A percentile compares a stretch with the other conserved stretches of the same genome.
Evolutionary conservation across 1,284 basidiomycete species (phyloP).

Genomic region (Ustilago tritici): DNA sequence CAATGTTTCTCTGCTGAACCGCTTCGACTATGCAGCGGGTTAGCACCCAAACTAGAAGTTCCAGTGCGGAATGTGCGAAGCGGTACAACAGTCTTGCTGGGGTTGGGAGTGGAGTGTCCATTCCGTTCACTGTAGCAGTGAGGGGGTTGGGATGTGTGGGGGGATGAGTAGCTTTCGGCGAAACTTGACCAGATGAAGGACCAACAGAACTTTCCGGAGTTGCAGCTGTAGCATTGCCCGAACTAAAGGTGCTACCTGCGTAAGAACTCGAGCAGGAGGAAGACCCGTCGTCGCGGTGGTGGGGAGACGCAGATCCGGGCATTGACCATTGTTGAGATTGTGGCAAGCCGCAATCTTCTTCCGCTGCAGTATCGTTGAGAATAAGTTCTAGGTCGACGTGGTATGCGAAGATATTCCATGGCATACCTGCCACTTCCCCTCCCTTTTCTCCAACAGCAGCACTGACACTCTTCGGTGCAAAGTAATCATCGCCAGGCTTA

Average conservation of each 20-base stretch:
- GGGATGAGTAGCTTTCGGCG: background rate
- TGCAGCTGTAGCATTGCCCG: background rate
- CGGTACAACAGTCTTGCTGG: conserved; percentile 57
- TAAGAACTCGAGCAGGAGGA: conserved; percentile 16
- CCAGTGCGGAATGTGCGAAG: conserved; percentile 56
- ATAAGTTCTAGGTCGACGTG: conserved; percentile 38
- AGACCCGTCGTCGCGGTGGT: conserved; percentile 8
- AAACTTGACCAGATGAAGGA: conserved; percentile 33
- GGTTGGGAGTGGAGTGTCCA: conserved; percentile 16
- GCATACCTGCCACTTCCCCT: conserved; percentile 12
- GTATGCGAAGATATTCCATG: conserved; percentile 37
- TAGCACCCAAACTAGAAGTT: conserved; percentile 56
- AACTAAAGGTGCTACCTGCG: background rate
- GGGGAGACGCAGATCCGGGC: background rate
- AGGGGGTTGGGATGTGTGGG: background rate
- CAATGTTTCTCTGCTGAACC: conserved; percentile 42
- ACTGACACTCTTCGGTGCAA: conserved; percentile 14
- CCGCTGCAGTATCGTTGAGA: conserved; percentile 24
- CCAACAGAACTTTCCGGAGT: conserved; percentile 30
- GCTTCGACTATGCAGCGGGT: conserved; percentile 53
- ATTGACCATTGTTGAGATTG: background rate
- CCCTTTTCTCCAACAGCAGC: background rate
- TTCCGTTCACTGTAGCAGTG: background rate
- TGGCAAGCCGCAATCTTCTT: conserved; percentile 10
- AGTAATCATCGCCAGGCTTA: conserved; percentile 19